phyloP scores from a whole-genome alignment of 306 rosid species.

The Trichosanthes truncata region DNA sequence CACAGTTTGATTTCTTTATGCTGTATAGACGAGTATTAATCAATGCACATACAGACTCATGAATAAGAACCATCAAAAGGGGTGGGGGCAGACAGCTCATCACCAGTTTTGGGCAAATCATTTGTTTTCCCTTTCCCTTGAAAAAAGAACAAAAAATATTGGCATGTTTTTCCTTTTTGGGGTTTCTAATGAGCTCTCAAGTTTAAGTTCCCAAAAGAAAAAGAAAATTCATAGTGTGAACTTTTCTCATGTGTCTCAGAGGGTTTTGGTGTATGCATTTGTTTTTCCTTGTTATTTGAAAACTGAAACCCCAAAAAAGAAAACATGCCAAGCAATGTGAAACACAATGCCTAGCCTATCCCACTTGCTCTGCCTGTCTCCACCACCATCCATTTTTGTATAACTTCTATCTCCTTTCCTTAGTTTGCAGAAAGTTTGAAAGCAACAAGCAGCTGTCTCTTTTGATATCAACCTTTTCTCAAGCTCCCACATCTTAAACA shows the following conservation, averaged over 20 bases:
- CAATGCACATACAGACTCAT: neutral
- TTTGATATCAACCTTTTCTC: conserved; percentile 17
- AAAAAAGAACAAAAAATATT: neutral
- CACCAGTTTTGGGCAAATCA: conserved; percentile 10
- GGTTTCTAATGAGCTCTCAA: neutral
- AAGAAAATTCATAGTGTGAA: neutral
- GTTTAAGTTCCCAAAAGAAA: neutral
- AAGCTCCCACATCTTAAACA: conserved; percentile 11
- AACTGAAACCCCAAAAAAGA: conserved; percentile 15
- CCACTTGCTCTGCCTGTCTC: conserved; percentile 71
- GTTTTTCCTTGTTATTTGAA: neutral
- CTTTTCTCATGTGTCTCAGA: conserved; percentile 1
- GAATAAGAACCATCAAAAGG: neutral
- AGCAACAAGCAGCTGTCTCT: conserved; percentile 73
- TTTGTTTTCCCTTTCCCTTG: conserved; percentile 2
- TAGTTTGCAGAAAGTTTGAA: conserved; percentile 49
- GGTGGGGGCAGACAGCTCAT: conserved; percentile 19
- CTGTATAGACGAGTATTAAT: neutral
- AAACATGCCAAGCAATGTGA: conserved; percentile 86
- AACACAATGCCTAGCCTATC: conserved; percentile 40
- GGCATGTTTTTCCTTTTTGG: neutral
- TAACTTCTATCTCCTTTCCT: conserved; percentile 35
- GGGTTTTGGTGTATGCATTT: neutral
- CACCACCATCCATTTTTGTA: conserved; percentile 50
- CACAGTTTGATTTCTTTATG: neutral